Evolutionary conservation across 2,329 filamentous ascomycete genomes (phyloP).

Genomic region (Aspergillus hortae): DNA sequence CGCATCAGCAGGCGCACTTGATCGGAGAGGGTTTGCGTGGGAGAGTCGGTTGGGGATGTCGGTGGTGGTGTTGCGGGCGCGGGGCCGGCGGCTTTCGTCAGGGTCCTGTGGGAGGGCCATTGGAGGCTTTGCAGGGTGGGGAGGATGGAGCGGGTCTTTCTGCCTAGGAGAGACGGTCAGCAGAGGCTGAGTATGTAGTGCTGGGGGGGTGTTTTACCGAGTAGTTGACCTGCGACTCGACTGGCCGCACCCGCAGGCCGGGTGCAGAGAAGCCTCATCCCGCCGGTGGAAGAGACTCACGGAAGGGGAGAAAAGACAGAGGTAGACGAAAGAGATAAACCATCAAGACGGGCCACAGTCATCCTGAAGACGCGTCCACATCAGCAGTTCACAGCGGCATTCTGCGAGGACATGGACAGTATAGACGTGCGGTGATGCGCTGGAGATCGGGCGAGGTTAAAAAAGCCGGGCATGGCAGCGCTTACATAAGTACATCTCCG

Average conservation of each 20-base stretch:
- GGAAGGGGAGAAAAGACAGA: not conserved
- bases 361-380: not conserved
- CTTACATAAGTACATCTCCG: conserved; percentile 30
- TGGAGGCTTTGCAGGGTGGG: not conserved
- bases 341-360: not conserved
- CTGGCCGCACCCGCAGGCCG: conserved; percentile 17
- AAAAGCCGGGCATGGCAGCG: conserved; percentile 10
- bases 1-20: conserved; percentile 50
- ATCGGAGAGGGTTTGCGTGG: conserved; percentile 20
- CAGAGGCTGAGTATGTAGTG: not conserved
- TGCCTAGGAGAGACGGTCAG: not conserved
- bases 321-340: not conserved
- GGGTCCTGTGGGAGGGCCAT: conserved; percentile 15
- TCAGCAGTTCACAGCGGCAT: not conserved
- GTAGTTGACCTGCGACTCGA: conserved; percentile 10
- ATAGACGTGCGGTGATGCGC: not conserved
- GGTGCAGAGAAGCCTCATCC: conserved; percentile 30
- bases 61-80: not conserved
- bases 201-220: not conserved
- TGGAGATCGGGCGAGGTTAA: not conserved
- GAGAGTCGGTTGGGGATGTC: not conserved
- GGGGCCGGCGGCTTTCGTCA: conserved; percentile 8
- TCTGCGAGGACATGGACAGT: not conserved
- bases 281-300: conserved; percentile 14
- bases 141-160: not conserved